Base-by-base conservation (phyloP, 306 rosid species). In the Leucaena leucocephala region DNA sequence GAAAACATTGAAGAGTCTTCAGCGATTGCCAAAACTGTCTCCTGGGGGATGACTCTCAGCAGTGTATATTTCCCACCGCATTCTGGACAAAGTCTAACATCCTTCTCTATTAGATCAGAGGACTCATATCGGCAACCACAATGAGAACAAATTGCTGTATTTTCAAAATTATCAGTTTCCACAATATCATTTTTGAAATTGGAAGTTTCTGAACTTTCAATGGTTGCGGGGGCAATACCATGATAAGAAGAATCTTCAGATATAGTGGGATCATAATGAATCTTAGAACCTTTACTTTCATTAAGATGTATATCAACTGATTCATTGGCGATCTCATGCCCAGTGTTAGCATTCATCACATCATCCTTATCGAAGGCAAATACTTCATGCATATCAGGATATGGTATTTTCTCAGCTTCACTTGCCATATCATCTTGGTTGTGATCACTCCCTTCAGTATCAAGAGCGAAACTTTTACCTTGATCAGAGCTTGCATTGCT, bases 401-500 rank as follows among this genome's bases (percentile, higher is more conserved):
- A 90, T 45, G 82, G 81, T 63, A 78, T 71, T 78, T 86, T 87
- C 85, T 83, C 92, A 79, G 70, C 73, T 78, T 86, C 93, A 84
- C 80, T 85, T 7, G 82, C 85, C 70, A 59, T 72, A 70, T 92
- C 92, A 78, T 93, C 88, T 76, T 84, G 94, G 82, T 85, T 88
- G 73, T 79, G 97, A 74, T 86, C 91, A 82, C 86, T 84, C 62
- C 87, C 92, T 86, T 88, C 93, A 65, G 86, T 81, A 82, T 90
- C 91, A 69, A 27, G 88, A 44, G 85, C 91, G 65, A 80, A 78
- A 87, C 84, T 86, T 8, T 85, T 76, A 57, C 91, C 95, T 59
- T 82, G 90, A 78, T 92, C 92, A 64, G 97, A 86, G 87, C 94
- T 90, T 46, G 91, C 89, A 80, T 90, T 93, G 85, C 97, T 90